These are phyloP conservation scores for Yarrowia deformans DNA, from an alignment of 805 yeast genomes.

Conservation along the genomic window DNA sequence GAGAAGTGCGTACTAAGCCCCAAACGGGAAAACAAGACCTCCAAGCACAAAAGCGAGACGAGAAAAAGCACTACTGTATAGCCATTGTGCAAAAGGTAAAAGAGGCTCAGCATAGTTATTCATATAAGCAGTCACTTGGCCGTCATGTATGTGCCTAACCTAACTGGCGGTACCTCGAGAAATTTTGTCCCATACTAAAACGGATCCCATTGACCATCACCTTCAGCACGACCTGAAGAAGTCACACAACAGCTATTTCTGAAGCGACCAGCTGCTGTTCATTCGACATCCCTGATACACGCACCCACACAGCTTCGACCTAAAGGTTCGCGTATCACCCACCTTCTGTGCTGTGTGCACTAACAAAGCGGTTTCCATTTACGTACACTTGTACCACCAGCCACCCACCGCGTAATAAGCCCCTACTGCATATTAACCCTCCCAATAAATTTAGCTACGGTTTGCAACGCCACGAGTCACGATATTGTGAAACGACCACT, in stretches of 20 bases:
- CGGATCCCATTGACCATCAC: not conserved
- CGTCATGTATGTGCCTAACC: conserved; percentile 1
- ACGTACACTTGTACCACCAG: conserved; percentile 24
- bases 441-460: conserved; percentile 34
- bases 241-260: not conserved
- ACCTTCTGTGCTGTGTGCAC: not conserved
- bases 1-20: conserved; percentile 31
- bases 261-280: not conserved
- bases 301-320: not conserved
- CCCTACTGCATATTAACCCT: conserved; percentile 28
- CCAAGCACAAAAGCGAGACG: conserved; percentile 17
- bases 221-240: not conserved
- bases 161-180: conserved; percentile 1
- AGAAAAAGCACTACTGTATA: conserved; percentile 7
- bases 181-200: not conserved
- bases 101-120: conserved; percentile 7
- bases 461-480: conserved; percentile 38
- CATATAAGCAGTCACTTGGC: conserved; percentile 27
- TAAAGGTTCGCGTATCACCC: not conserved
- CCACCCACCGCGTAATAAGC: conserved; percentile 37
- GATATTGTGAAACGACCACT: conserved; percentile 10
- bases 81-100: conserved; percentile 29
- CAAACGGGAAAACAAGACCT: conserved; percentile 21
- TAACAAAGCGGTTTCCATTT: conserved; percentile 2
- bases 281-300: no score